Conservation (phyloP, 176 grass and related monocot species). For the Lolium multiflorum region DNA sequence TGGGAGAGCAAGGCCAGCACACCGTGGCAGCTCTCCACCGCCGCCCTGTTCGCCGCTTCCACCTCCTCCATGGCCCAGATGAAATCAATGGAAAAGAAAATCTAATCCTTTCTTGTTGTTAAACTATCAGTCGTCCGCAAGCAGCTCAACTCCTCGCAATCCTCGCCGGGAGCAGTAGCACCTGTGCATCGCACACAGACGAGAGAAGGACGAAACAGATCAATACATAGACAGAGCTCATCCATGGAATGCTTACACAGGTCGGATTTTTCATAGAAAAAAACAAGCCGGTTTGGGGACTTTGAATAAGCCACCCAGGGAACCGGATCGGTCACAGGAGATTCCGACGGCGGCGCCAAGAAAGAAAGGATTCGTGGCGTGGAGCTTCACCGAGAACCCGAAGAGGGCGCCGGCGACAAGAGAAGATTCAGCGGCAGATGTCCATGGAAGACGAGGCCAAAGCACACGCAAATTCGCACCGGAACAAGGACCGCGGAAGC, state of each 20-base stretch:
- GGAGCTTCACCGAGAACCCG: background rate
- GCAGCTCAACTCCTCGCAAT: conserved; percentile 26
- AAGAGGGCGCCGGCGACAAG: background rate
- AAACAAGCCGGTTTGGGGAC: background rate
- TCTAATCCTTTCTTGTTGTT: background rate
- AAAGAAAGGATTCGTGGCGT: background rate
- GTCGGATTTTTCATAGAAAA: background rate
- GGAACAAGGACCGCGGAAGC: background rate
- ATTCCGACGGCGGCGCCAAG: background rate
- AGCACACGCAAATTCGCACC: background rate
- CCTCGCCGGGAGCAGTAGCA: conserved; percentile 30
- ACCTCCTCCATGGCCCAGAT: conserved; percentile 68
- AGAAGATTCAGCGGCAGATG: background rate
- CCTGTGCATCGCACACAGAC: conserved; percentile 22
- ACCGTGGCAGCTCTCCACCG: conserved; percentile 79
- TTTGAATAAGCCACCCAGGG: background rate
- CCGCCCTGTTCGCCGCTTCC: conserved; percentile 76
- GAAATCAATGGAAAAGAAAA: background rate
- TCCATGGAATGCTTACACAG: background rate
- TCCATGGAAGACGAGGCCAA: conserved; percentile 11
- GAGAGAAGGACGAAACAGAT: conserved; percentile 8
- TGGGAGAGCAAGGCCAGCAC: conserved; percentile 71
- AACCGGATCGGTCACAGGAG: background rate
- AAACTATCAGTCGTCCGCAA: background rate
- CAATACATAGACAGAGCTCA: conserved; percentile 40